A percentile compares a stretch with the other conserved stretches of the same genome.
Conservation (phyloP, 345 rosid genomes). For the Pseudoturritis turrita region DNA sequence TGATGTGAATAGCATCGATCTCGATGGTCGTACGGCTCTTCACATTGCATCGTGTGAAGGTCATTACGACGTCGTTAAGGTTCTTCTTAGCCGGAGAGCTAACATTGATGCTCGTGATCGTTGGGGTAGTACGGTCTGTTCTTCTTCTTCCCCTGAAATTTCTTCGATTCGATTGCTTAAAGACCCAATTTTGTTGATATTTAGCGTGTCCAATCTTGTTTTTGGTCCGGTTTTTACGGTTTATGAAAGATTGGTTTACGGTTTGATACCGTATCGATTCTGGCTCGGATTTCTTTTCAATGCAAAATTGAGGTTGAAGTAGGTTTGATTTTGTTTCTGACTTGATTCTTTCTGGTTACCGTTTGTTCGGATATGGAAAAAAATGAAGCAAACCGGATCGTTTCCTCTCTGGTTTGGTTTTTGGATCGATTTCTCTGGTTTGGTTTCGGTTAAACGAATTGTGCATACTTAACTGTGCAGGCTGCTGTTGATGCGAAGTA, state of each 20-base stretch:
- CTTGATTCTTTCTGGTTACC: not conserved
- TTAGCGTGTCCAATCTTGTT: not conserved
- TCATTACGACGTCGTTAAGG: constrained; percentile 64
- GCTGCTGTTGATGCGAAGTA: constrained; percentile 91
- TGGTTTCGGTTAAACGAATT: not conserved
- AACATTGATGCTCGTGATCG: constrained; percentile 97
- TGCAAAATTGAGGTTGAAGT: not conserved
- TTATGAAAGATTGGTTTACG: not conserved
- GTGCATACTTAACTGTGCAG: constrained; percentile 36
- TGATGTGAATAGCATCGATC: constrained; percentile 89
- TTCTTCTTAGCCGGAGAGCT: constrained; percentile 60
- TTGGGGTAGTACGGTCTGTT: constrained; percentile 96
- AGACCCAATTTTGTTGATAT: no score
- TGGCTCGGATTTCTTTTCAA: not conserved
- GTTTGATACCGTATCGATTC: not conserved
- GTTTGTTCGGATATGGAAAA: not conserved
- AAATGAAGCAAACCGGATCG: not conserved
- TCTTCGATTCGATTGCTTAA: not conserved
- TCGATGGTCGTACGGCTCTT: constrained; percentile 93
- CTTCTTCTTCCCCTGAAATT: not conserved
- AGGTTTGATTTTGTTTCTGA: not conserved
- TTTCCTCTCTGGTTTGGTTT: not conserved
- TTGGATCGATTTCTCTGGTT: not conserved
- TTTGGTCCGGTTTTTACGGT: not conserved
- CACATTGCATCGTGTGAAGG: constrained; percentile 97